Base-by-base conservation (phyloP, 345 rosid genomes). In the Passiflora organensis region DNA sequence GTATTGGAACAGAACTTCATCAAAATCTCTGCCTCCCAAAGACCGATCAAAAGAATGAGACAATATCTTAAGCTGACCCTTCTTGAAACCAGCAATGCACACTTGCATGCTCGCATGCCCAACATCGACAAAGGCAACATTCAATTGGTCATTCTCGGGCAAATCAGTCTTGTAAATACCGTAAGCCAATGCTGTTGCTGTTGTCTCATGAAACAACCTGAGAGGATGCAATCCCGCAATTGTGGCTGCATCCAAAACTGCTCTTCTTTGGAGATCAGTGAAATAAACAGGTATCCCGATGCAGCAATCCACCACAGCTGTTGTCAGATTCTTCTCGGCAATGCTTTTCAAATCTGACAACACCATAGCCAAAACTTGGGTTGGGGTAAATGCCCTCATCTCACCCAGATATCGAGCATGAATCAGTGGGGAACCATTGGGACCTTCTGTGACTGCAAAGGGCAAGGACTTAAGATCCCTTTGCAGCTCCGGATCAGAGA, bases 41-140 rank as follows among this genome's bases (percentile, higher is more conserved):
- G 90, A 82, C 13, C 80, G 83, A 59, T 93, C 96, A 59, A 75
- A 93, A 5, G 85, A 70, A 37, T 93, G 99, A 57, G 87, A 80
- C 78, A 93, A 59, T 38, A 93, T 45, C 72, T 78, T 89, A 13
- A 93, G 76, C 50, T 93, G 94, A 10, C 99, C 96, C 48, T 84
- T 89, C 56, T 81, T 89, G 68, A 84, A 89, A 32, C 83, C 95
- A n/a, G 85, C 93, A 73, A 93, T 89, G 72, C 97, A 93, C 20
- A 86, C 97, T 79, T 93, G 99, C 94, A 93, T 78, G 62, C 91
- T 86, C 20, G 97, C 81, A 34, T 93, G 95, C 0, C 99, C 99
- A 62, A 93, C 51, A 59, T 93, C 99, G 59, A 93, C 83, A 68
- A 93, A 86, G 1, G 91, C 97, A 32, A 93, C 95, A 73, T 89